Evolutionary conservation across 2,329 filamentous ascomycete species (phyloP), one percentile per base, ranked within the genome.

Genomic region (Fusarium newnesense): DNA sequence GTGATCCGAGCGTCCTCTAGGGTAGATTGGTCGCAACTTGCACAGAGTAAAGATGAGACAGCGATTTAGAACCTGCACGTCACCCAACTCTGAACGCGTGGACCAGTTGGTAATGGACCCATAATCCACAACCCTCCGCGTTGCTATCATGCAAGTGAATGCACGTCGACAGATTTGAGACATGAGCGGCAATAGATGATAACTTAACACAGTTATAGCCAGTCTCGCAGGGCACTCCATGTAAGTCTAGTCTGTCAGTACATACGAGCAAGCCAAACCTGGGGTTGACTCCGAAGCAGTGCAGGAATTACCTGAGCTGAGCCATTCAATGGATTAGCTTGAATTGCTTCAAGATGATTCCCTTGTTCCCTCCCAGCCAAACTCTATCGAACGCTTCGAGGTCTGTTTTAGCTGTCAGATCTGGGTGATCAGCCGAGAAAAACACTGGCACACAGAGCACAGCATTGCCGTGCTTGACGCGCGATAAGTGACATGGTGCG

Each of bases 401-500:
- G 37, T 44, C 28, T 43, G 43, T 46, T 52, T 36, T 26, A 54
- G 47, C 40, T 49, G 30, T 44, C 16, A 60, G 49, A 52, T 32
- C 43, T 46, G 39, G 43, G 21, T 24, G 53, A 59, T 42, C 49
- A 59, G 58, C 73, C 43, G 43, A 72, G 40, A 47, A 58, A 39
- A 34, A 32, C 18, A 56, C 24, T 42, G 37, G 30, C 15, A 58
- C 43, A 30, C 36, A 58, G 36, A 39, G 53, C 58, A 71, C 69
- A 53, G 47, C 26, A 62, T 28, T 46, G 9, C 54, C 18, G 40
- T 47, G 28, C 52, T 60, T 57, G 60, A 69, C 64, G 67, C 54
- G 69, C 72, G 69, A 76, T 71, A 76, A 73, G 72, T 76, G 75
- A 76, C 75, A 75, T 74, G 72, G 67, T 67, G 43, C 69, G 37